Percentiles rank a stretch among this genome's conserved stretches.
phyloP scores from a whole-genome alignment of 2,329 filamentous ascomycete genomes.

The Lasiodiplodia sp. region DNA sequence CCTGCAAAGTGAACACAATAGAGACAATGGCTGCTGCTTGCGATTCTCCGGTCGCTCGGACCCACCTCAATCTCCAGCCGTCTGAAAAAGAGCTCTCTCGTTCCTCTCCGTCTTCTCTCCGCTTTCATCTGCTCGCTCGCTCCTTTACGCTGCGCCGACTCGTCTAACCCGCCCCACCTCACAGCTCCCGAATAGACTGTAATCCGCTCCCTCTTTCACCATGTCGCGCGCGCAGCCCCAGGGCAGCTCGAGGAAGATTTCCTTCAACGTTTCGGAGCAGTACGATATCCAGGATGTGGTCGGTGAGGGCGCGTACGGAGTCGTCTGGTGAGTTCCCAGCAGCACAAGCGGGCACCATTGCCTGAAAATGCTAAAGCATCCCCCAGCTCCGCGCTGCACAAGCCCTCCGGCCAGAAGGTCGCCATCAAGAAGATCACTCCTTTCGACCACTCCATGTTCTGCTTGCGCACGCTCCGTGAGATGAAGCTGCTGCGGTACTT shows the following conservation, averaged over 20 bases:
- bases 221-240: slow-evolving; percentile 48
- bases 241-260: slow-evolving; percentile 83
- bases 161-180: slow-evolving; percentile 18
- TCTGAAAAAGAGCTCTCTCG: slow-evolving; percentile 1
- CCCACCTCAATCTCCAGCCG: slow-evolving; percentile 21
- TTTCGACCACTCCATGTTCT: slow-evolving; percentile 99
- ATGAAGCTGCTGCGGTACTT: slow-evolving; percentile 99
- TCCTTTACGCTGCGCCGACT: background rate
- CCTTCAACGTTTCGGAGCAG: slow-evolving; percentile 99
- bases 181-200: slow-evolving; percentile 15
- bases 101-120: slow-evolving; percentile 4
- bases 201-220: slow-evolving; percentile 32
- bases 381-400: slow-evolving; percentile 90
- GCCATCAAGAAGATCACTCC: slow-evolving; percentile 99
- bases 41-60: slow-evolving; percentile 20
- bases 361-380: slow-evolving; percentile 35
- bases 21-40: slow-evolving; percentile 30
- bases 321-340: slow-evolving; percentile 81
- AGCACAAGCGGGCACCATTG: background rate
- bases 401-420: slow-evolving; percentile 97
- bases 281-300: slow-evolving; percentile 99
- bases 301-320: slow-evolving; percentile 96
- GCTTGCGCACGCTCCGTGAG: slow-evolving; percentile 91
- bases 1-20: slow-evolving; percentile 27
- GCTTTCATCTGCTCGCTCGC: slow-evolving; percentile 8